Percentiles rank a stretch among this genome's conserved stretches.
Evolutionary conservation across 2,329 filamentous ascomycete genomes (phyloP).

Genomic region (Tothia fuscella): DNA sequence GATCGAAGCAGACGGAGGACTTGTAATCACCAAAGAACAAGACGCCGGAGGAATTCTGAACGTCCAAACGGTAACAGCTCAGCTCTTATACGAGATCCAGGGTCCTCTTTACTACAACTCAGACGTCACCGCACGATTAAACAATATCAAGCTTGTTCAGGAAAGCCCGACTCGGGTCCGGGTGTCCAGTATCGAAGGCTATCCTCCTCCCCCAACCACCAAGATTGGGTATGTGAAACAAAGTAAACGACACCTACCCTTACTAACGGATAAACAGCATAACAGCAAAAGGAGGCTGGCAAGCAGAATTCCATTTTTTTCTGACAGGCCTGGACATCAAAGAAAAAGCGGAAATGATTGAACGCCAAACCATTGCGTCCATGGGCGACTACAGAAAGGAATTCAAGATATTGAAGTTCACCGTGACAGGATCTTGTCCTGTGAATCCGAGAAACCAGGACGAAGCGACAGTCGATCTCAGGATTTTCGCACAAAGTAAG

Average conservation of each 20-base stretch:
- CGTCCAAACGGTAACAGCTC: slow-evolving; percentile 13
- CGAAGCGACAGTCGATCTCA: slow-evolving; percentile 19
- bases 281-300: slow-evolving; percentile 16
- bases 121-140: slow-evolving; percentile 21
- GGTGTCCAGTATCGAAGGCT: slow-evolving; percentile 15
- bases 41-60: slow-evolving; percentile 24
- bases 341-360: slow-evolving; percentile 18
- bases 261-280: too few relatives aligned
- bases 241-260: too few relatives aligned
- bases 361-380: slow-evolving; percentile 16
- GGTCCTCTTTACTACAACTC: slow-evolving; percentile 26
- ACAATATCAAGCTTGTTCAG: slow-evolving; percentile 14
- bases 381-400: slow-evolving; percentile 9
- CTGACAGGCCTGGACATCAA: slow-evolving; percentile 20
- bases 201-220: slow-evolving; percentile 22
- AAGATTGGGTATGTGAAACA: too few relatives aligned
- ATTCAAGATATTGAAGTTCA: slow-evolving; percentile 9
- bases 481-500: slow-evolving; percentile 7
- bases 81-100: slow-evolving; percentile 29
- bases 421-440: slow-evolving; percentile 10
- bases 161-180: slow-evolving; percentile 1
- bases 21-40: slow-evolving; percentile 33
- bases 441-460: slow-evolving; percentile 12
- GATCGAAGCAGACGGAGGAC: slow-evolving; percentile 28
- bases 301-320: slow-evolving; percentile 12